Evolutionary conservation across 257 asterid genomes (phyloP).

Genomic region (Orobanche coerulescens): DNA sequence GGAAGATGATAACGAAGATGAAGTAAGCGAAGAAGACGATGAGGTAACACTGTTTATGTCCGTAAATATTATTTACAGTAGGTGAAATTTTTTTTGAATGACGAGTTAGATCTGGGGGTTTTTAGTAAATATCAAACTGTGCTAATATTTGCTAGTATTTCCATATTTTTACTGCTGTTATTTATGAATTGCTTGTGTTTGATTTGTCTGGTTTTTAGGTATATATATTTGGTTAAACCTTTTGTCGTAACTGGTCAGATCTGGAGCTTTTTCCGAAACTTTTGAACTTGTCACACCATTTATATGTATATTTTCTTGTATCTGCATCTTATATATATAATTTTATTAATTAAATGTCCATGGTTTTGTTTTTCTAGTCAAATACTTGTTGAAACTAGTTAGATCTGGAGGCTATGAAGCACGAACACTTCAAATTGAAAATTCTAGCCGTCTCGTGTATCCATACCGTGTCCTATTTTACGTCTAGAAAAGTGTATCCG

Average conservation of each 20-base stretch:
- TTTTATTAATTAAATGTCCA: not conserved
- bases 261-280: conserved; percentile 11
- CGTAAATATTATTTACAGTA: too few species aligned
- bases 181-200: not conserved
- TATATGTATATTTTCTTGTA: not conserved
- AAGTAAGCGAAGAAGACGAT: conserved; percentile 32
- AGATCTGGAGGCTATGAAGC: too few species aligned
- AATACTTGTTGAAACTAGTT: not conserved
- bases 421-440: too few species aligned
- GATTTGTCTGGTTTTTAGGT: not conserved
- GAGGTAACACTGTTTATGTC: conserved; percentile 26
- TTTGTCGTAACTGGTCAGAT: conserved; percentile 10
- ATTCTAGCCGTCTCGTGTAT: too few species aligned
- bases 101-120: conserved; percentile 19
- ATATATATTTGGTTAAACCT: not conserved
- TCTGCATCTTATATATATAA: not conserved
- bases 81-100: not conserved
- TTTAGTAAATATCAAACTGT: not conserved
- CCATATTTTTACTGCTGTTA: not conserved
- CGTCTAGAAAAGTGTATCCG: too few species aligned
- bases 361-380: not conserved
- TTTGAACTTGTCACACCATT: not conserved
- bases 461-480: too few species aligned
- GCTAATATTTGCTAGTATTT: not conserved
- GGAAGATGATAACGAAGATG: conserved; percentile 42